Evolutionary conservation across 2,329 filamentous ascomycete species (phyloP), one percentile per base, ranked within the genome.

Genomic region (Berkeleyomyces rouxiae): DNA sequence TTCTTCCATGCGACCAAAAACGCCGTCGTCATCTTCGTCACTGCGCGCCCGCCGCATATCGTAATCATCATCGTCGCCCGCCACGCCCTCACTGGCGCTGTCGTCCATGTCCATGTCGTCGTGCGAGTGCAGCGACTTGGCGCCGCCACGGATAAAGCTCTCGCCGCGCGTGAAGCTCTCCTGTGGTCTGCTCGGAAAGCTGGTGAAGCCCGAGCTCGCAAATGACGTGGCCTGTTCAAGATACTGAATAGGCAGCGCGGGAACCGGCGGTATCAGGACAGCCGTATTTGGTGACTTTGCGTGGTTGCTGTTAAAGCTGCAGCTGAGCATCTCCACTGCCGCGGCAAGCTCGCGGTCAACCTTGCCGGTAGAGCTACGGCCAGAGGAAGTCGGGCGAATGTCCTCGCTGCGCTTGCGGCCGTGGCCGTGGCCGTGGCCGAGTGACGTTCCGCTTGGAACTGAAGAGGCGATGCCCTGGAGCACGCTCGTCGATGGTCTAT

Each of bases 1-100:
- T 74, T 95, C 90, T 75, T 99, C 93, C 92, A 97, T 97, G 68
- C 84, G 83, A 63, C 91, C 91, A 77, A 99, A 99, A 69, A 97
- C 87, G 70, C 91, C 91, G 67, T 96, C 91, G 67, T 97, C 92
- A 66, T 95, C 90, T 68, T 96, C 91, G 68, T 95, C 88, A 72
- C 84, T 86, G 66, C 86, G 82, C 59, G 82, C 81, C 62, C 82
- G 80, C 59, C 78, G 81, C 62, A 76, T 78, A 68, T 76, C 75
- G 69, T 84, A 83, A 64, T 85, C 82, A 65, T 87, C 84, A 68
- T 86, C 83, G 62, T 89, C 85, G 67, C 83, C 83, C 68, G 78
- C 16, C 23, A 53, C 77, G 72, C 79, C 82, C 58, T 83, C 82
- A 66, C 80, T 84, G 67, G 82, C 77, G 68, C 81, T 82, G 59